Evolutionary conservation across 179 eudicot genomes (phyloP).

Genomic region (Amaranthus tricolor): DNA sequence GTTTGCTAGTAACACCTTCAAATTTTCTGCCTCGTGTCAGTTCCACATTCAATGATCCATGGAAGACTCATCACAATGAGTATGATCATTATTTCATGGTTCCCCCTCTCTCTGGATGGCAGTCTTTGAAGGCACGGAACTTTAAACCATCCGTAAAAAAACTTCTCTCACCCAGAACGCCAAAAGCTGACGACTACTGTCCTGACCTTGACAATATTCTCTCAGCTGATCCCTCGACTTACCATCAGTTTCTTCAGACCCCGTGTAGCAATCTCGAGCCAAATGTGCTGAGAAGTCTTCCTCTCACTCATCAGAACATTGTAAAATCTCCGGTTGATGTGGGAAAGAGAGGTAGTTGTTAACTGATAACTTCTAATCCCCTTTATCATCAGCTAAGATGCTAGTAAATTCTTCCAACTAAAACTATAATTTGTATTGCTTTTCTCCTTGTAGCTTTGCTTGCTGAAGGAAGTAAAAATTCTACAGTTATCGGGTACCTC

Average conservation of each 20-base stretch:
- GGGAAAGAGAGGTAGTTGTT: slow-evolving; percentile 28
- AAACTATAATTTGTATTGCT: not conserved
- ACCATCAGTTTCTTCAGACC: slow-evolving; percentile 20
- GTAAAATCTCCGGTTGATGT: slow-evolving; percentile 11
- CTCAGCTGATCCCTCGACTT: slow-evolving; percentile 17
- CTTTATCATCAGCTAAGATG: not conserved
- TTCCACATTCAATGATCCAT: slow-evolving; percentile 15
- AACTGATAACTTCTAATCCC: not conserved
- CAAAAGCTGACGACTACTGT: slow-evolving; percentile 16
- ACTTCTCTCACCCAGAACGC: slow-evolving; percentile 3
- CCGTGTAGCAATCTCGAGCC: slow-evolving; percentile 18
- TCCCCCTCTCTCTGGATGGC: slow-evolving; percentile 10
- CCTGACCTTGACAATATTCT: slow-evolving; percentile 14
- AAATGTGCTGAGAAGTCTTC: slow-evolving; percentile 10
- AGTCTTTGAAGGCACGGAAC: slow-evolving; percentile 11
- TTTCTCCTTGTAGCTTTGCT: slow-evolving; percentile 16
- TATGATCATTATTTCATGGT: slow-evolving; percentile 9
- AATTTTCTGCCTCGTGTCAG: slow-evolving; percentile 17
- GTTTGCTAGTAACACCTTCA: slow-evolving; percentile 14
- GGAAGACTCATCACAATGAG: slow-evolving; percentile 12
- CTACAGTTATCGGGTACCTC: slow-evolving; percentile 20
- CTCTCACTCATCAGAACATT: slow-evolving; percentile 22
- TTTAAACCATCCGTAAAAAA: slow-evolving; percentile 13
- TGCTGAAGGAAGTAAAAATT: slow-evolving; percentile 15
- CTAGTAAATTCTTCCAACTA: not conserved